Evolutionary conservation across 2,329 filamentous ascomycete genomes (phyloP).

Genomic region (Akanthomyces muscarius): DNA sequence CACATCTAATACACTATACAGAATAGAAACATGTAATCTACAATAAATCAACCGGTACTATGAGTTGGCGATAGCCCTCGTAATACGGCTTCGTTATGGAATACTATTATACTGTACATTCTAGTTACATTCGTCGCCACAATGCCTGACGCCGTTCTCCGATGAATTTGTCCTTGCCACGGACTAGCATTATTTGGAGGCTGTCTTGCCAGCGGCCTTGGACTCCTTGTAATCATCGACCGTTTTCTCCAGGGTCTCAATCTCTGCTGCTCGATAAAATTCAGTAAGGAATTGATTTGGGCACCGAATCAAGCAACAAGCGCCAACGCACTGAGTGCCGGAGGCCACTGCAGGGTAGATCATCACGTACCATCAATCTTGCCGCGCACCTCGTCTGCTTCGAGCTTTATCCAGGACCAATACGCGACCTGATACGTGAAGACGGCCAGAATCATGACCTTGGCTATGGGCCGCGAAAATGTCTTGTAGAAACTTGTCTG

Average conservation of each 20-base stretch:
- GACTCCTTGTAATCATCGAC: conserved; percentile 16
- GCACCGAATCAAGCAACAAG: too few relatives aligned
- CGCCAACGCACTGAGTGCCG: not conserved
- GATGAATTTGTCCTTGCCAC: too few relatives aligned
- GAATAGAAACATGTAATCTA: not conserved
- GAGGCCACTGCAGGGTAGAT: not conserved
- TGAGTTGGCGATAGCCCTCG: not conserved
- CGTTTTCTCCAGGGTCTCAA: conserved; percentile 14
- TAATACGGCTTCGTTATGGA: not conserved
- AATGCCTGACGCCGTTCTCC: not conserved
- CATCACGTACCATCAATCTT: conserved; percentile 51
- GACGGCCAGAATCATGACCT: conserved; percentile 69
- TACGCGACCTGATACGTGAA: conserved; percentile 77
- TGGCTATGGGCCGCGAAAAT: conserved; percentile 68
- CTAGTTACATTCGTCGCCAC: not conserved
- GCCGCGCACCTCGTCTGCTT: conserved; percentile 63
- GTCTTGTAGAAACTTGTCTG: conserved; percentile 69
- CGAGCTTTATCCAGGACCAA: conserved; percentile 70
- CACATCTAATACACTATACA: not conserved
- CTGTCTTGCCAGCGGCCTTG: not conserved
- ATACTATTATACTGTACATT: not conserved
- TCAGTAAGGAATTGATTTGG: not conserved
- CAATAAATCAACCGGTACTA: not conserved
- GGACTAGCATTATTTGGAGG: not conserved
- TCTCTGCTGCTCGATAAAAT: not conserved